Evolutionary conservation across 495 filamentous ascomycete genomes (phyloP).

Genomic region (Penicillium dipodomyicola): DNA sequence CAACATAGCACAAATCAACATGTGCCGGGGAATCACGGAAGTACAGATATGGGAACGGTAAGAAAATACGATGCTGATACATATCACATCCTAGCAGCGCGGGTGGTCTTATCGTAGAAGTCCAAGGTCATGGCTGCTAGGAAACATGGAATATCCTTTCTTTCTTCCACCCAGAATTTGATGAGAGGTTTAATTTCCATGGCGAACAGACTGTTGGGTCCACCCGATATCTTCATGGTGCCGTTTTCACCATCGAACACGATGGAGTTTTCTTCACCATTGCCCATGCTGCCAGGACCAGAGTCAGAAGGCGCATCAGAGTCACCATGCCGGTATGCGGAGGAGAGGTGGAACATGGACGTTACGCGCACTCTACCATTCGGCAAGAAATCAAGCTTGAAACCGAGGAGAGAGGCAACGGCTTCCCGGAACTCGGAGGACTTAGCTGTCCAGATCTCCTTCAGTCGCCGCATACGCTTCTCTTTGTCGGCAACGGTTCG

Average conservation of each 20-base stretch:
- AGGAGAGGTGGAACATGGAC: conserved; percentile 67
- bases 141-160: conserved; percentile 89
- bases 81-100: conserved; percentile 47
- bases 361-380: conserved; percentile 89
- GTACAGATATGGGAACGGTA: conserved; percentile 8
- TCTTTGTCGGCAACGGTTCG: conserved; percentile 75
- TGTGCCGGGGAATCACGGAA: conserved; percentile 33
- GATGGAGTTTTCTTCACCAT: conserved; percentile 69
- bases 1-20: conserved; percentile 26
- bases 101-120: conserved; percentile 80
- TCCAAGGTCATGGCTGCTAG: conserved; percentile 85
- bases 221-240: conserved; percentile 95
- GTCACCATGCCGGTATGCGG: conserved; percentile 56
- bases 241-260: conserved; percentile 95
- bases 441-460: conserved; percentile 86
- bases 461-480: conserved; percentile 79
- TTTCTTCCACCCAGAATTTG: conserved; percentile 89
- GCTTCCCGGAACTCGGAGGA: conserved; percentile 91
- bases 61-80: not conserved
- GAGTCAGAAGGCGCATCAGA: conserved; percentile 42
- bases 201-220: conserved; percentile 82
- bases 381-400: conserved; percentile 88
- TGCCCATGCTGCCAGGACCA: conserved; percentile 59
- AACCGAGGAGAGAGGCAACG: conserved; percentile 83
- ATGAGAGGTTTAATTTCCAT: conserved; percentile 77